Conservation (phyloP, 140 eudicot genomes). For the Oenanthe javanica region DNA sequence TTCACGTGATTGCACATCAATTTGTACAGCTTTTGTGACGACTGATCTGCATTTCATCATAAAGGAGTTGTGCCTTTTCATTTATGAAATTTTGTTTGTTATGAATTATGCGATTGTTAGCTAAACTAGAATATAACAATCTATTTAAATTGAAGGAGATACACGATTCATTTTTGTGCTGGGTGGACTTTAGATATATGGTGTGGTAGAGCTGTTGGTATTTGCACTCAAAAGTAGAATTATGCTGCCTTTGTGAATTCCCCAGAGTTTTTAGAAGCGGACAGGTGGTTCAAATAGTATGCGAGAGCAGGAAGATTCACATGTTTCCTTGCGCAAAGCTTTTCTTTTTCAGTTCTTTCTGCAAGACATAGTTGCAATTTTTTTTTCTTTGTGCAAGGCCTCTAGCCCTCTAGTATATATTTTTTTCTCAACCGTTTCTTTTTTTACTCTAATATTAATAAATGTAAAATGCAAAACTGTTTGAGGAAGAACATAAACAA, state of each 20-base stretch:
- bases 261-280: not conserved
- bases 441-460: too few species aligned
- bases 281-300: too few species aligned
- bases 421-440: too few species aligned
- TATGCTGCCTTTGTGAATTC: not conserved
- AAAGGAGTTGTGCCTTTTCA: not conserved
- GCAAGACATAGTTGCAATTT: too few species aligned
- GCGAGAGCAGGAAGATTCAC: too few species aligned
- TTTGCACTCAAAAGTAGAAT: not conserved
- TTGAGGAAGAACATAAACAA: too few species aligned
- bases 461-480: too few species aligned
- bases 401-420: too few species aligned
- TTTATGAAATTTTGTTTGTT: too few species aligned
- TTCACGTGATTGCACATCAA: not conserved
- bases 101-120: not conserved
- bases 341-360: too few species aligned
- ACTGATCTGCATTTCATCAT: not conserved
- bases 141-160: not conserved
- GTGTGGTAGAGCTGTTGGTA: not conserved
- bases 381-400: too few species aligned
- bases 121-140: not conserved
- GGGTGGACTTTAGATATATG: not conserved
- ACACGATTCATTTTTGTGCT: not conserved
- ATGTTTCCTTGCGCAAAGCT: too few species aligned
- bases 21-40: not conserved